Evolutionary conservation across 169 alveolate species (phyloP).

Genomic region (Plasmodium gonderi): DNA sequence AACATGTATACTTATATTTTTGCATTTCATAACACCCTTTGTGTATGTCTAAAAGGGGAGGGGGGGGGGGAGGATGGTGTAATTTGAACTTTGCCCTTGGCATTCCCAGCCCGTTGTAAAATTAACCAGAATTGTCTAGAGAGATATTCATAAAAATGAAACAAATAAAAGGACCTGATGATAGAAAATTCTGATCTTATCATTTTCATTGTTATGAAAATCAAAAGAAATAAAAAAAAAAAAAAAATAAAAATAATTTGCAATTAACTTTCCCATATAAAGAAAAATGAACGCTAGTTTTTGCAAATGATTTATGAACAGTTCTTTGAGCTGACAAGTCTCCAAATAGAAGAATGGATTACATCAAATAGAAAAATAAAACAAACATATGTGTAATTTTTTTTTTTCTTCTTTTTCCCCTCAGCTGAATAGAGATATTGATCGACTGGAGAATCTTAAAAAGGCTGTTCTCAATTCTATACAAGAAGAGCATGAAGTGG

Average conservation of each 20-base stretch:
- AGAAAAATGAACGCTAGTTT: background rate
- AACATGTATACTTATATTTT: background rate
- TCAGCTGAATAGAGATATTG: constrained; percentile 86
- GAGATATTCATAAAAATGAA: background rate
- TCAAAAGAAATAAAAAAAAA: background rate
- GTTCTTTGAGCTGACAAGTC: background rate
- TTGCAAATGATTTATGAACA: too few relatives aligned
- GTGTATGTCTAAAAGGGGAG: too few relatives aligned
- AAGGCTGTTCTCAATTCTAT: constrained; percentile 88
- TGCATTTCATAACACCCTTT: too few relatives aligned
- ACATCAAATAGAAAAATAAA: background rate
- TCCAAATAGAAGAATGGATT: background rate
- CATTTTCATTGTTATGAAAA: too few relatives aligned
- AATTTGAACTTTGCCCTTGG: too few relatives aligned
- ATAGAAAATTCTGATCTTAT: too few relatives aligned
- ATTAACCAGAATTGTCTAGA: too few relatives aligned
- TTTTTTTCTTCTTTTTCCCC: background rate
- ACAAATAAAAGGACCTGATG: too few relatives aligned
- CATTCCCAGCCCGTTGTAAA: too few relatives aligned
- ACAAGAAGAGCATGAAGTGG: constrained; percentile 84
- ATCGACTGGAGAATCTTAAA: constrained; percentile 86
- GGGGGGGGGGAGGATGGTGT: too few relatives aligned
- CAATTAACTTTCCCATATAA: background rate
- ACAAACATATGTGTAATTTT: background rate
- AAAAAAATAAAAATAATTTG: background rate